Conservation (phyloP, 768 basidiomycete species). For the Hortiboletus campestris region DNA sequence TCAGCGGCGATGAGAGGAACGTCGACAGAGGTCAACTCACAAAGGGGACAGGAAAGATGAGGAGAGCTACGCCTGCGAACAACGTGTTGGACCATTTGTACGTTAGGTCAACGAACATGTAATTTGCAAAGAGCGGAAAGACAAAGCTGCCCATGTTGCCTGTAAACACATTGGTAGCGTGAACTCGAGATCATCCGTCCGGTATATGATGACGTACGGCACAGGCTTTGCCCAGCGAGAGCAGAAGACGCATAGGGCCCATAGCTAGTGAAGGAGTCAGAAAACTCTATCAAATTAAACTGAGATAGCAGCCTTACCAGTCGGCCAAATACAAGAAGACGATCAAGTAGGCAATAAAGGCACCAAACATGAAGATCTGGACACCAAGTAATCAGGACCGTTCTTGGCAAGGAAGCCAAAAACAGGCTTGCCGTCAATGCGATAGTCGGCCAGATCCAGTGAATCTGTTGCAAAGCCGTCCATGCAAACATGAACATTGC, state of each 20-base stretch:
- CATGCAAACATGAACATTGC: constrained; percentile 73
- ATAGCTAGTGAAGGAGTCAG: constrained; percentile 34
- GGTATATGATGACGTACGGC: constrained; percentile 37
- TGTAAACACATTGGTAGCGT: constrained; percentile 14
- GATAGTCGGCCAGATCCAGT: constrained; percentile 52
- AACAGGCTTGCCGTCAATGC: constrained; percentile 9
- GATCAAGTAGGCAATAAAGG: constrained; percentile 51
- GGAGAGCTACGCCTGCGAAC: constrained; percentile 48
- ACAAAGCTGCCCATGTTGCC: constrained; percentile 49
- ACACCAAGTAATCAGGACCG: background rate
- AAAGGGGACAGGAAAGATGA: constrained; percentile 58
- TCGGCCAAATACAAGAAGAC: constrained; percentile 62
- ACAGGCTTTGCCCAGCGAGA: constrained; percentile 61
- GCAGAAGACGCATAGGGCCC: constrained; percentile 64
- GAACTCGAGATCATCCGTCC: background rate
- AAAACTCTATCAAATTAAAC: background rate
- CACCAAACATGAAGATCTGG: constrained; percentile 48
- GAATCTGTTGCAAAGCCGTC: constrained; percentile 51
- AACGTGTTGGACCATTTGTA: constrained; percentile 60
- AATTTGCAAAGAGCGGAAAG: constrained; percentile 61
- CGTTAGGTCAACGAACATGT: constrained; percentile 54
- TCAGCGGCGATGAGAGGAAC: background rate
- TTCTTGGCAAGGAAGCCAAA: background rate
- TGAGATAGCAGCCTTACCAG: constrained; percentile 38
- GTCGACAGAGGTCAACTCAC: constrained; percentile 29